A percentile compares a stretch with the other conserved stretches of the same genome.
Conservation (phyloP, 208 protist species). For the Trypanosoma lewisi region DNA sequence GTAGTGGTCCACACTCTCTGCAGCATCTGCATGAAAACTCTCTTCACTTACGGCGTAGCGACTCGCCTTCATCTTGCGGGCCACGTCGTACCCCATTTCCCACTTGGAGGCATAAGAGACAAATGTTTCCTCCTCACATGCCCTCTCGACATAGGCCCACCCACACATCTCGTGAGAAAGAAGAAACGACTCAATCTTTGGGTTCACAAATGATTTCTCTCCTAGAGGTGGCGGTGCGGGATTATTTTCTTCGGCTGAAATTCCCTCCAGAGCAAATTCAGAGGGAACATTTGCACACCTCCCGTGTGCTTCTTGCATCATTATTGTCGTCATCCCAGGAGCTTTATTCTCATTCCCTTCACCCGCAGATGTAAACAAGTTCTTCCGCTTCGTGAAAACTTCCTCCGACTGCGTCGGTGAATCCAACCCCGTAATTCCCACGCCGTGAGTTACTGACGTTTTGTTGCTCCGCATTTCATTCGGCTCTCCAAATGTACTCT, state of each 20-base stretch:
- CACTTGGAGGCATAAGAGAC: constrained; percentile 74
- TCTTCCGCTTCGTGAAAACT: no score
- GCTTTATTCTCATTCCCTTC: neutral
- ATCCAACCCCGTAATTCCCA: no score
- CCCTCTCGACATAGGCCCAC: constrained; percentile 59
- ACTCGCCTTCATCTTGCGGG: constrained; percentile 33
- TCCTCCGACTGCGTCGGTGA: no score
- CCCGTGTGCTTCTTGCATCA: neutral
- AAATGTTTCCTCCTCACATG: constrained; percentile 48
- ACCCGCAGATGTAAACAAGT: neutral
- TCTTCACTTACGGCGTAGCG: neutral
- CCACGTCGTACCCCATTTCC: constrained; percentile 82
- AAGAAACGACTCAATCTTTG: constrained; percentile 42
- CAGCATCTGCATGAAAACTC: neutral
- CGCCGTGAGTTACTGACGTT: no score
- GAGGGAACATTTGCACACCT: neutral
- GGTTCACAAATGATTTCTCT: constrained; percentile 27
- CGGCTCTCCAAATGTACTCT: no score
- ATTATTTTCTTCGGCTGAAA: neutral
- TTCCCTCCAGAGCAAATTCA: neutral
- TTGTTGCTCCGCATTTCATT: no score
- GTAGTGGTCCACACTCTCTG: constrained; percentile 12
- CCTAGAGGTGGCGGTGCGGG: neutral
- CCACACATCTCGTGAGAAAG: constrained; percentile 45
- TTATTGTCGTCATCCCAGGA: no score